phyloP scores from a whole-genome alignment of 2,329 filamentous ascomycete species.

The Alternaria longipes region DNA sequence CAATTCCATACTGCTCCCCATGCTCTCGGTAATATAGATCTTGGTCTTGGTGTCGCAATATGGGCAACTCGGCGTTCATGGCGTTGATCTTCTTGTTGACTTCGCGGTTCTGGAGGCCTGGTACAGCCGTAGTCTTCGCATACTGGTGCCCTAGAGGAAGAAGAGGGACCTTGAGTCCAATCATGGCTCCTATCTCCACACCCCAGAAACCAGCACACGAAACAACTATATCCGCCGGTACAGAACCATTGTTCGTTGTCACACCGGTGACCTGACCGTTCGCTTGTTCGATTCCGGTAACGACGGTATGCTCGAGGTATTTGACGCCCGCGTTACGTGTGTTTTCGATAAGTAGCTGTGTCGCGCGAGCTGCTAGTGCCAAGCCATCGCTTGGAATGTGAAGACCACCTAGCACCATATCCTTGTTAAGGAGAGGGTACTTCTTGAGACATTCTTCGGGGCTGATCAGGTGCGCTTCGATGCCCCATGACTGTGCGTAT shows the following conservation, averaged over 20 bases:
- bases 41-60: slow-evolving; percentile 69
- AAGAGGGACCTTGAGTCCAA: slow-evolving; percentile 65
- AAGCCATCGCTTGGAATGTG: slow-evolving; percentile 69
- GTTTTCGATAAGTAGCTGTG: slow-evolving; percentile 67
- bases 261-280: slow-evolving; percentile 66
- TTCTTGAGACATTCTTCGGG: slow-evolving; percentile 62
- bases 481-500: slow-evolving; percentile 68
- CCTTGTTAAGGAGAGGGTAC: slow-evolving; percentile 65
- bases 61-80: slow-evolving; percentile 63
- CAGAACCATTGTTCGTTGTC: slow-evolving; percentile 57
- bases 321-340: slow-evolving; percentile 66
- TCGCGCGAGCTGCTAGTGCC: slow-evolving; percentile 68
- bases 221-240: slow-evolving; percentile 68
- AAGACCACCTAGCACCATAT: slow-evolving; percentile 66
- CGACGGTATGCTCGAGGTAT: slow-evolving; percentile 65
- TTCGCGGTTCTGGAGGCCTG: slow-evolving; percentile 55
- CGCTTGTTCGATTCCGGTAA: slow-evolving; percentile 64
- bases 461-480: slow-evolving; percentile 63
- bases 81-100: slow-evolving; percentile 56
- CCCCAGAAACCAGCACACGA: slow-evolving; percentile 74
- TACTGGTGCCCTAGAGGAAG: slow-evolving; percentile 71
- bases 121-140: slow-evolving; percentile 67
- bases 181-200: slow-evolving; percentile 70
- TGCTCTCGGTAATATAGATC: slow-evolving; percentile 73
- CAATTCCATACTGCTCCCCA: slow-evolving; percentile 69